These are phyloP conservation scores for Acacia pycnantha DNA, from an alignment of 331 rosid species.

Conservation along the genomic window DNA sequence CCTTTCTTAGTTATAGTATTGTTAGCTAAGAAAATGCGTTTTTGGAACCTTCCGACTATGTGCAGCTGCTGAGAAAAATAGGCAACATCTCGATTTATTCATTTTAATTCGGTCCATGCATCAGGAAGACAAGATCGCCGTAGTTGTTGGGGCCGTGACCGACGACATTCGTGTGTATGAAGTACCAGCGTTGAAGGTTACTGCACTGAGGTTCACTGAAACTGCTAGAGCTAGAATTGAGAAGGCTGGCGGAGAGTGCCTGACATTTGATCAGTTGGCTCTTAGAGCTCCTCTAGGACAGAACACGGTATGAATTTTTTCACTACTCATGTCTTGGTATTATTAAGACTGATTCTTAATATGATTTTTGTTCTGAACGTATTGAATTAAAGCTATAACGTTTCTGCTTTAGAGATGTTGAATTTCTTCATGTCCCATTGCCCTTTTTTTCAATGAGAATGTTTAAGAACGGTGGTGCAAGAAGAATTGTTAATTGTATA, in stretches of 20 bases:
- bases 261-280: slow-evolving; percentile 9
- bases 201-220: slow-evolving; percentile 15
- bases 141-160: neutral
- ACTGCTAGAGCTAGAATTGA: slow-evolving; percentile 14
- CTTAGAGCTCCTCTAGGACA: slow-evolving; percentile 14
- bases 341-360: neutral
- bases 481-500: neutral
- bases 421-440: neutral
- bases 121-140: slow-evolving; percentile 12
- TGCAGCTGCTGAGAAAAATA: neutral
- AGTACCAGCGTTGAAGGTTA: slow-evolving; percentile 13
- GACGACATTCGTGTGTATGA: slow-evolving; percentile 3
- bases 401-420: too few relatives aligned
- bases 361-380: neutral
- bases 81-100: neutral
- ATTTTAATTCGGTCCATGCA: neutral
- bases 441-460: neutral
- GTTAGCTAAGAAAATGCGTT: neutral
- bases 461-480: neutral
- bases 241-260: slow-evolving; percentile 21
- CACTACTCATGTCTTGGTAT: neutral
- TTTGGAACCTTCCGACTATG: neutral
- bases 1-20: neutral
- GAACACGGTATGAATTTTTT: neutral
- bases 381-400: neutral